phyloP scores from a whole-genome alignment of 306 rosid genomes.

The Gastrolobium bilobum region DNA sequence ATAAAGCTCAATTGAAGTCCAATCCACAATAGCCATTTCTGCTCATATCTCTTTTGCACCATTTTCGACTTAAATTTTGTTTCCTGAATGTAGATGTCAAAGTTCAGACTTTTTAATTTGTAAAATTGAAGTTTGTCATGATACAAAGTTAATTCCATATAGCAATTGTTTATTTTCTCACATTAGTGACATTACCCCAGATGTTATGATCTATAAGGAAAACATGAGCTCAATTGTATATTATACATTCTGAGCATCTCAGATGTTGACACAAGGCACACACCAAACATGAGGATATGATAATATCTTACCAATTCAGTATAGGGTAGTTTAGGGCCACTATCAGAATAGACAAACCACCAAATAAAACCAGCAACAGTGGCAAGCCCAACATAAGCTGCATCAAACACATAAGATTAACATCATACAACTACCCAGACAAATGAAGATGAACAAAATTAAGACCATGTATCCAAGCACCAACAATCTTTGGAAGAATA shows the following conservation, averaged over 20 bases:
- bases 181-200: constrained; percentile 14
- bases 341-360: constrained; percentile 94
- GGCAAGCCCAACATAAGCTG: constrained; percentile 99
- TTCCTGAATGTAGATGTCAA: constrained; percentile 26
- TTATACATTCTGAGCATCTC: constrained; percentile 19
- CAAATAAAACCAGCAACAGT: constrained; percentile 96
- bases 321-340: constrained; percentile 91
- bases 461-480: constrained; percentile 37
- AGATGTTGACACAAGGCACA: constrained; percentile 33
- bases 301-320: constrained; percentile 79
- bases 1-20: constrained; percentile 4
- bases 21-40: constrained; percentile 27
- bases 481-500: constrained; percentile 36
- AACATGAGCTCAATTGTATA: constrained; percentile 13
- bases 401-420: constrained; percentile 53
- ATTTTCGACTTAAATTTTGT: background rate
- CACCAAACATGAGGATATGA: constrained; percentile 34
- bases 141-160: constrained; percentile 22
- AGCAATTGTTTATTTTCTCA: background rate
- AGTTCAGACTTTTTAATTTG: background rate
- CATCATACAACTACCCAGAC: constrained; percentile 30
- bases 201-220: constrained; percentile 36
- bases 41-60: constrained; percentile 19
- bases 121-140: background rate
- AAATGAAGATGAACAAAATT: constrained; percentile 33